Conservation (phyloP, 306 rosid species). For the Vachellia collinsii region DNA sequence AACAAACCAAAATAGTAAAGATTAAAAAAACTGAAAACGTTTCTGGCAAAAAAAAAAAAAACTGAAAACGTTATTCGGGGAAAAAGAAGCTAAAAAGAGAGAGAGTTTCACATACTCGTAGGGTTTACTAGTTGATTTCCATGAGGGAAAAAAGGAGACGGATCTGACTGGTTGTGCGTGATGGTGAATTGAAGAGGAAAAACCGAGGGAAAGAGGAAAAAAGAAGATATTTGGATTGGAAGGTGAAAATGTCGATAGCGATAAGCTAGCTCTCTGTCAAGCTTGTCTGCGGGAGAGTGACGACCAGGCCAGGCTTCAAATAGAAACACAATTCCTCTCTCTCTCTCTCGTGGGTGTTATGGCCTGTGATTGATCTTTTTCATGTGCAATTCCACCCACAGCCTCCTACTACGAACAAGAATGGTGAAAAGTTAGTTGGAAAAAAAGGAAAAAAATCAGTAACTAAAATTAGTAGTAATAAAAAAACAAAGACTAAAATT, state of each 20-base stretch:
- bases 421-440: too few relatives aligned
- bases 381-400: not conserved
- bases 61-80: not conserved
- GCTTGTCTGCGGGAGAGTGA: slow-evolving; percentile 55
- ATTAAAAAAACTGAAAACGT: not conserved
- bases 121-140: not conserved
- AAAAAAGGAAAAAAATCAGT: too few relatives aligned
- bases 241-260: slow-evolving; percentile 28
- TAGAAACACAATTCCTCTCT: slow-evolving; percentile 28
- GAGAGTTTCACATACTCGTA: not conserved
- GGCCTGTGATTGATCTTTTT: not conserved
- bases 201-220: not conserved
- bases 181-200: not conserved
- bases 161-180: slow-evolving; percentile 12
- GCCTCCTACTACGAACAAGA: not conserved
- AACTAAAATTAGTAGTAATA: too few relatives aligned
- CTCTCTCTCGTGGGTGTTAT: too few relatives aligned
- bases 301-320: slow-evolving; percentile 53
- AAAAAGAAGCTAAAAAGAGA: slow-evolving; percentile 4
- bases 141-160: slow-evolving; percentile 12
- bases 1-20: slow-evolving; percentile 28
- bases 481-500: too few relatives aligned
- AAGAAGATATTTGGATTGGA: slow-evolving; percentile 23
- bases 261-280: slow-evolving; percentile 32
- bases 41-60: too few relatives aligned